phyloP scores from a whole-genome alignment of 805 yeast genomes.

The Saturnispora saitoi region DNA sequence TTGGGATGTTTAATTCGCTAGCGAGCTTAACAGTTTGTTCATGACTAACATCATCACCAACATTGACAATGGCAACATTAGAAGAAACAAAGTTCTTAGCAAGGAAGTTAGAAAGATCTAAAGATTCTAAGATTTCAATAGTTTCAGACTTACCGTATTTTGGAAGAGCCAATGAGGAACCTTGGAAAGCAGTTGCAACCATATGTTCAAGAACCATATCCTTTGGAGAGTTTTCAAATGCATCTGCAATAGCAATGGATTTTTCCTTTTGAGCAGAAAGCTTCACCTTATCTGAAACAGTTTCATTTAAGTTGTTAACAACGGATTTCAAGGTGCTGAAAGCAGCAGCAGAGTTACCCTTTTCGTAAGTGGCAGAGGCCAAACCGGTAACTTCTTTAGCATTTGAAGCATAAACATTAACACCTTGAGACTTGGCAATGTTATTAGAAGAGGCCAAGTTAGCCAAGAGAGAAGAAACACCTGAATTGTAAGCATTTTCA shows the following conservation, averaged over 20 bases:
- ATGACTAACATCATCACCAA: slow-evolving; percentile 60
- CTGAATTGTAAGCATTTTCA: slow-evolving; percentile 76
- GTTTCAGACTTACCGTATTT: slow-evolving; percentile 66
- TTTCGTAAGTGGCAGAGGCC: slow-evolving; percentile 50
- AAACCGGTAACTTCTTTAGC: slow-evolving; percentile 62
- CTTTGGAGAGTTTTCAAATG: slow-evolving; percentile 49
- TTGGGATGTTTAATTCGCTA: slow-evolving; percentile 40
- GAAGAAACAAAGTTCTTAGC: slow-evolving; percentile 49
- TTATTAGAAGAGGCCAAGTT: slow-evolving; percentile 35
- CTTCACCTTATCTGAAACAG: slow-evolving; percentile 33
- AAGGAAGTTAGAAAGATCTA: slow-evolving; percentile 51
- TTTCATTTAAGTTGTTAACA: slow-evolving; percentile 30
- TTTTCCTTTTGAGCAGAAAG: slow-evolving; percentile 32
- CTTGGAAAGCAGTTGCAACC: slow-evolving; percentile 80
- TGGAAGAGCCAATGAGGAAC: slow-evolving; percentile 73
- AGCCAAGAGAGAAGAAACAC: slow-evolving; percentile 62
- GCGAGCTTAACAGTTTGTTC: slow-evolving; percentile 61
- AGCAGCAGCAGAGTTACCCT: slow-evolving; percentile 45
- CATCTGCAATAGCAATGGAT: slow-evolving; percentile 41
- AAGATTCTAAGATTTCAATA: slow-evolving; percentile 44
- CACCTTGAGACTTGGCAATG: slow-evolving; percentile 40
- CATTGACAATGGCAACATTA: slow-evolving; percentile 56
- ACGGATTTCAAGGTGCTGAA: slow-evolving; percentile 41
- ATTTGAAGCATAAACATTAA: slow-evolving; percentile 43
- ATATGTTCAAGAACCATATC: slow-evolving; percentile 63